Conservation (phyloP, 176 grass and related monocot genomes). For the Aegilops tauschii region DNA sequence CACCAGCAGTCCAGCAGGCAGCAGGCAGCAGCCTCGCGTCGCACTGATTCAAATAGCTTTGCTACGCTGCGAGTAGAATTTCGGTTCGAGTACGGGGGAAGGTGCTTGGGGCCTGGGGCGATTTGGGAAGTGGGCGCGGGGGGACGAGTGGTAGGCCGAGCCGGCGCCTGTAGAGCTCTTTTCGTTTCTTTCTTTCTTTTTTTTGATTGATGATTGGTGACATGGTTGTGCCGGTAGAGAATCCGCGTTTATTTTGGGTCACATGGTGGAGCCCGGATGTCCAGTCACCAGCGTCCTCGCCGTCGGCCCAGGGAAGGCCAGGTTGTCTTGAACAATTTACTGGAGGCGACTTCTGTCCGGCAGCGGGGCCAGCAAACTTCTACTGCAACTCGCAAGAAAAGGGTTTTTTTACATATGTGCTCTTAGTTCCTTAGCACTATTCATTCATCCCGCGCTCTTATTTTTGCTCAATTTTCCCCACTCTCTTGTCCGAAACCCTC, state of each 20-base stretch:
- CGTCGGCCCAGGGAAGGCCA: not conserved
- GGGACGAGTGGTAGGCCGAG: slow-evolving; percentile 35
- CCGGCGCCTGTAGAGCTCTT: not conserved
- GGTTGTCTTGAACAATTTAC: not conserved
- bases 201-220: too few relatives aligned
- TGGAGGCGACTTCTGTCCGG: not conserved
- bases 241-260: not conserved
- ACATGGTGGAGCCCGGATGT: not conserved
- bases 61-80: not conserved
- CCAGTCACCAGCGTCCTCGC: slow-evolving; percentile 17
- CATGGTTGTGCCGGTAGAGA: not conserved
- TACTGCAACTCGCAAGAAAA: too few relatives aligned
- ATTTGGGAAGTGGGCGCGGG: slow-evolving; percentile 19
- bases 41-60: slow-evolving; percentile 31
- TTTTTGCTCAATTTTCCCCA: too few relatives aligned
- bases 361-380: not conserved
- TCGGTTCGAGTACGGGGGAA: not conserved
- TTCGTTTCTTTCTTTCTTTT: too few relatives aligned
- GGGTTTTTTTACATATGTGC: too few relatives aligned
- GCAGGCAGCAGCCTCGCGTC: not conserved
- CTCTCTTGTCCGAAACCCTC: too few relatives aligned
- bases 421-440: too few relatives aligned
- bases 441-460: too few relatives aligned
- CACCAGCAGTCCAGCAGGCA: not conserved
- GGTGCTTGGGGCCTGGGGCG: not conserved